Evolutionary conservation across 257 asterid genomes (phyloP), one percentile per base, ranked within the genome.

Genomic region (Anisodus tanguticus): DNA sequence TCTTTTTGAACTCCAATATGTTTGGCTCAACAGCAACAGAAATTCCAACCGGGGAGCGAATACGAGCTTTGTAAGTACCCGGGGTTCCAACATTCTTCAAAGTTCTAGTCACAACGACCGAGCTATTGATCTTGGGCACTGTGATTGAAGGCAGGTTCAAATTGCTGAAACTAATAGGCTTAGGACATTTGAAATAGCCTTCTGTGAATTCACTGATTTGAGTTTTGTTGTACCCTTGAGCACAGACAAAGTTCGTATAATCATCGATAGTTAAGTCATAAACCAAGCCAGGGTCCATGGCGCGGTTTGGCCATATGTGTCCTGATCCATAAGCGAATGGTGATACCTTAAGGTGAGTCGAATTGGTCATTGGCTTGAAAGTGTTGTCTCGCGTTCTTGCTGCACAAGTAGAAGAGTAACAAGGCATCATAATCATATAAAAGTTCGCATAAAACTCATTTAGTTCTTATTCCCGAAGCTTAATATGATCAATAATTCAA

Each of bases 301-400:
- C 98, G 0, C 93, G 91, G 93, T 94, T 94, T 39, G 99, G 98
- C 59, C 90, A 88, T 78, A 94, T 88, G 47, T 96, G 97, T 15
- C 99, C 99, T 78, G 95, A 92, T 86, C 99, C 99, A 4, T 92
- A 93, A 64, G 91, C 89, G 89, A 96, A 94, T 0, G 99, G 95
- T 6, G 98, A 86, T 26, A 94, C 98, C 87, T 89, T 90, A 11
- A 35, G 39, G 84, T 86, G 9, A 70, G 92, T 87, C 43, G 97
- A 92, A 15, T 92, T 86, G 12, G 86, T 90, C 82, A 96, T 5
- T 9, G 97, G 93, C 88, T 88, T 86, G 64, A 84, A 13, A 0
- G 85, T 84, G 90, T 96, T 94, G 81, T 95, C 94, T 2, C 91
- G 90, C 4, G 94, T 86, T 79, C 90, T 89, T 86, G 99, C 98